Base-by-base conservation (phyloP, 257 asterid species). In the Ophiorrhiza pumila region DNA sequence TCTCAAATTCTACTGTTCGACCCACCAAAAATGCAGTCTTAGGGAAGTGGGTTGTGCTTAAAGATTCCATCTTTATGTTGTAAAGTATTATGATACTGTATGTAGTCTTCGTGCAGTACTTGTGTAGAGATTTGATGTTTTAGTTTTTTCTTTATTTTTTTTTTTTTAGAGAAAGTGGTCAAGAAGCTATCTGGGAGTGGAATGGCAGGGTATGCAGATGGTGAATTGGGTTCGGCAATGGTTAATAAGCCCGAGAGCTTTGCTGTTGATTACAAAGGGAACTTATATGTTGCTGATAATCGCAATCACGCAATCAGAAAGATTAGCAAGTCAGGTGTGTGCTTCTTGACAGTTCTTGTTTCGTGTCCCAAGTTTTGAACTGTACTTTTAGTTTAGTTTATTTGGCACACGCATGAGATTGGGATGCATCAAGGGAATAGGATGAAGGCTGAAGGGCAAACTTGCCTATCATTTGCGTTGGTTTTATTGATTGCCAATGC, bases 201-300 rank as follows among this genome's bases (percentile, higher is more conserved):
- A 1, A 47, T 1, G 71, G 53, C 65, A 29, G 89, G 83, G 9
- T 91, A 89, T 71, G 70, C 14, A 11, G 98, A 93, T 68, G 98
- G 98, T 22, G 90, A 85, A 69, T 71, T 93, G 85, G 85, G 42
- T 71, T 80, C 88, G 0, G 96, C 98, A 0, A 78, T 22, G 75
- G 90, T 93, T 71, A 68, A 85, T 52, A 86, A 80, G 81, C 92
- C 96, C 1, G 73, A 49, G 80, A 91, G 93, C 79, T 91, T 93
- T 74, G 91, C 92, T 0, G 86, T 89, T 77, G 98, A 93, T 87
- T 80, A 53, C 75, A 85, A 45, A 18, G 97, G 96, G 60, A 93
- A 93, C 77, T 69, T 91, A 23, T 93, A 93, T 73, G 93, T 91
- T 37, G 97, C 97, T 45, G 97, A 93, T 72, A 73, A 50, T 76